Evolutionary conservation across 2,329 filamentous ascomycete species (phyloP).

Genomic region (Diaporthe vexans): DNA sequence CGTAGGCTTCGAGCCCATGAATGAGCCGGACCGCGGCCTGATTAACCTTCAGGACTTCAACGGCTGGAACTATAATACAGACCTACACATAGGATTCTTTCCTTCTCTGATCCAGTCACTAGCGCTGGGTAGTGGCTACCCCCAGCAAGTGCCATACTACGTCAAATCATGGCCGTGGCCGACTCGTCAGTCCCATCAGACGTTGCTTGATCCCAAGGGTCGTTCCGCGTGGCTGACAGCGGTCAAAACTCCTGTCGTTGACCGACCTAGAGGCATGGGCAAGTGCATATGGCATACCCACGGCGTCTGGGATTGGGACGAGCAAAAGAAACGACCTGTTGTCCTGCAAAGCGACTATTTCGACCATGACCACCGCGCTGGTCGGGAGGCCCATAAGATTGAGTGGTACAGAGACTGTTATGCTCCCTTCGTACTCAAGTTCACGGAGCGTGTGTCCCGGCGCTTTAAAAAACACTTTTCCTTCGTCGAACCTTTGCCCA

Average conservation of each 20-base stretch:
- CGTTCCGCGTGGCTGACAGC: slow-evolving; percentile 52
- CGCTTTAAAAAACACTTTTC: slow-evolving; percentile 50
- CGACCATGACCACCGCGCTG: slow-evolving; percentile 55
- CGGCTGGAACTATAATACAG: slow-evolving; percentile 58
- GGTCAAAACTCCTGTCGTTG: slow-evolving; percentile 41
- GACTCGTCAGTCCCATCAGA: slow-evolving; percentile 53
- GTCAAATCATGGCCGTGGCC: slow-evolving; percentile 59
- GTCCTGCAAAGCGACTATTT: slow-evolving; percentile 53
- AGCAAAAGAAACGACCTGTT: slow-evolving; percentile 47
- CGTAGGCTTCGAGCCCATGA: slow-evolving; percentile 58
- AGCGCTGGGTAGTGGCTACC: slow-evolving; percentile 56
- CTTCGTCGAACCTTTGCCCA: slow-evolving; percentile 58
- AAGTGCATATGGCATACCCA: slow-evolving; percentile 57
- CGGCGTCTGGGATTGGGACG: slow-evolving; percentile 55
- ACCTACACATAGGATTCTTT: slow-evolving; percentile 57
- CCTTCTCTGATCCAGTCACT: slow-evolving; percentile 55
- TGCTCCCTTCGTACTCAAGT: slow-evolving; percentile 55
- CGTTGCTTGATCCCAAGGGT: slow-evolving; percentile 54
- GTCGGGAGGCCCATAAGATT: slow-evolving; percentile 51
- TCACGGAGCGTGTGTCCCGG: slow-evolving; percentile 52
- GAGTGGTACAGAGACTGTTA: slow-evolving; percentile 61
- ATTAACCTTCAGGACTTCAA: slow-evolving; percentile 56
- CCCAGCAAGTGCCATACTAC: slow-evolving; percentile 55
- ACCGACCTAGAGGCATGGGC: slow-evolving; percentile 48
- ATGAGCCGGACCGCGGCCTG: slow-evolving; percentile 58